These are phyloP conservation scores for Fraxinus americana DNA, from an alignment of 257 asterid genomes.

Conservation along the genomic window DNA sequence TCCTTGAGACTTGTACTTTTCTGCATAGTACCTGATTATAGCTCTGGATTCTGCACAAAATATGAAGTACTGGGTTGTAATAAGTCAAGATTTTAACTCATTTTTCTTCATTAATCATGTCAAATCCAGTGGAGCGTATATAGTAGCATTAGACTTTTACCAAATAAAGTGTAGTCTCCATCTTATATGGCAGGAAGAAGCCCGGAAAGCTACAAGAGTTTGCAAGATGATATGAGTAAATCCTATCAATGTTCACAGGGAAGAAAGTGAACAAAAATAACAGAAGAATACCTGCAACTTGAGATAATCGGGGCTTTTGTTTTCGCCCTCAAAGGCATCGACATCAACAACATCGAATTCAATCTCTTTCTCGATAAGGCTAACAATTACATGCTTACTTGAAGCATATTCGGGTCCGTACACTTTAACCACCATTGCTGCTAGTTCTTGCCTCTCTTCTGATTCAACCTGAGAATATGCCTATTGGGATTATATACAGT, in stretches of 20 bases:
- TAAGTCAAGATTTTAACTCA: no score
- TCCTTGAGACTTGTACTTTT: constrained; percentile 33
- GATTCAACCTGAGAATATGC: background rate
- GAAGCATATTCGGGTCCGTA: constrained; percentile 31
- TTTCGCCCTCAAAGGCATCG: constrained; percentile 29
- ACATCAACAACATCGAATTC: constrained; percentile 24
- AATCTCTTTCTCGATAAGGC: constrained; percentile 29
- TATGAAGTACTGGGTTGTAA: background rate
- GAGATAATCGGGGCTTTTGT: constrained; percentile 20
- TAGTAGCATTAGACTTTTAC: constrained; percentile 18
- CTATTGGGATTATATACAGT: background rate
- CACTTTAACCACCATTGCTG: constrained; percentile 44
- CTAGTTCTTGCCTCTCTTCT: background rate
- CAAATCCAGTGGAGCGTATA: no score
- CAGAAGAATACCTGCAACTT: constrained; percentile 22
- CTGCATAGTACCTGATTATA: constrained; percentile 28
- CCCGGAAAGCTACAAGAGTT: constrained; percentile 52
- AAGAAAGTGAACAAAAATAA: background rate
- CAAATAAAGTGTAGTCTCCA: constrained; percentile 52
- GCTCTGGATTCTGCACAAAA: constrained; percentile 15
- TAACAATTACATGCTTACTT: constrained; percentile 29
- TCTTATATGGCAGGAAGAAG: constrained; percentile 48
- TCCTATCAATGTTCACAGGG: background rate
- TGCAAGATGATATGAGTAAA: background rate
- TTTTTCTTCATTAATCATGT: no score